Evolutionary conservation across 2,329 filamentous ascomycete species (phyloP).

Genomic region (Cladorrhinum sp.): DNA sequence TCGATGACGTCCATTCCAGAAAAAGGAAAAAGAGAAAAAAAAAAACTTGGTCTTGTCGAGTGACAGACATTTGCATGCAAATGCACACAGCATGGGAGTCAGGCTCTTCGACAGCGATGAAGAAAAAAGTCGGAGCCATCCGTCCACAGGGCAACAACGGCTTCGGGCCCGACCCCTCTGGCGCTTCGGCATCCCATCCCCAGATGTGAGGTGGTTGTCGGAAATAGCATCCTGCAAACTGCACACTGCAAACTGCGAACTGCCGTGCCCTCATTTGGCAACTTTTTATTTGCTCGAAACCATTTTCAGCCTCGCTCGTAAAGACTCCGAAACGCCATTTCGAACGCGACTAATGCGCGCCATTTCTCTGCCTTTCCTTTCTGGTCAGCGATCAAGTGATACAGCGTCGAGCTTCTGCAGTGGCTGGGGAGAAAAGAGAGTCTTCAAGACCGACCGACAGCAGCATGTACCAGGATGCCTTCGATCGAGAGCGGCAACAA

Average conservation of each 20-base stretch:
- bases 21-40: not conserved
- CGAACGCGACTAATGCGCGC: constrained; percentile 2
- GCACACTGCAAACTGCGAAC: not conserved
- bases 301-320: constrained; percentile 6
- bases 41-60: not conserved
- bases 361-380: not conserved
- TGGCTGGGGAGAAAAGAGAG: constrained; percentile 1
- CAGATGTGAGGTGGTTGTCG: not conserved
- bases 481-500: constrained; percentile 4
- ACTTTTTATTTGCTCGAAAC: not conserved
- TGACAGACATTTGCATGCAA: not conserved
- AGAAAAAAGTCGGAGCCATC: not conserved
- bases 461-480: constrained; percentile 3
- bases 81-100: not conserved
- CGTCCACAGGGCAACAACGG: not conserved
- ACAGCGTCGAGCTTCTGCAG: constrained; percentile 3
- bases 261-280: not conserved
- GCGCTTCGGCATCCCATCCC: not conserved
- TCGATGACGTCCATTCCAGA: not conserved
- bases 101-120: not conserved
- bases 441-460: constrained; percentile 7
- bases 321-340: not conserved
- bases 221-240: not conserved
- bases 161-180: constrained; percentile 2
- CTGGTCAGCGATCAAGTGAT: constrained; percentile 3